Conservation (phyloP, 129 eudicot species). For the Arctium lappa region DNA sequence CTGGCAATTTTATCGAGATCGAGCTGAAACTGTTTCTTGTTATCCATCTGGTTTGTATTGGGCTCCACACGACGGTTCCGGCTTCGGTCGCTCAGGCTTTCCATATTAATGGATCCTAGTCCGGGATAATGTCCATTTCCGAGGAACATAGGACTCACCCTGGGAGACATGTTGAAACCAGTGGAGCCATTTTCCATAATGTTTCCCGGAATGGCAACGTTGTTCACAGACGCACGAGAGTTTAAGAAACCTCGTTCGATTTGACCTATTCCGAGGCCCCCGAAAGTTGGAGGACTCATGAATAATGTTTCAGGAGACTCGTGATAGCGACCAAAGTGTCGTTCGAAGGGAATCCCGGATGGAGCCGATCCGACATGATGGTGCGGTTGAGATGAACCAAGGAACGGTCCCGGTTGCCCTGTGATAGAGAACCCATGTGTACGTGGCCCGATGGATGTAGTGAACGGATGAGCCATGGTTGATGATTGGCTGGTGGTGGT, state of each 20-base stretch:
- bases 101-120: slow-evolving; percentile 23
- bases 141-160: slow-evolving; percentile 43
- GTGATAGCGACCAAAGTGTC: slow-evolving; percentile 42
- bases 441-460: slow-evolving; percentile 27
- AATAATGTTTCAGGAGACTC: slow-evolving; percentile 48
- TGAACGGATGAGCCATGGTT: slow-evolving; percentile 27
- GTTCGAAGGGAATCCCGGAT: slow-evolving; percentile 51
- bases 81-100: slow-evolving; percentile 35
- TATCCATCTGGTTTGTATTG: slow-evolving; percentile 53
- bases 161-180: slow-evolving; percentile 52
- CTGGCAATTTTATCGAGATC: slow-evolving; percentile 65
- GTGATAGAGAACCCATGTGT: slow-evolving; percentile 38
- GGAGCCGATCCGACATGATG: slow-evolving; percentile 82
- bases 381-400: slow-evolving; percentile 45
- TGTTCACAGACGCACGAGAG: slow-evolving; percentile 38
- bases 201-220: slow-evolving; percentile 31
- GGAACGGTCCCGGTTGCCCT: slow-evolving; percentile 33
- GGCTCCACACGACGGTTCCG: slow-evolving; percentile 47
- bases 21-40: slow-evolving; percentile 74
- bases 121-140: slow-evolving; percentile 53
- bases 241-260: slow-evolving; percentile 40
- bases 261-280: slow-evolving; percentile 35
- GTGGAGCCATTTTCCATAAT: slow-evolving; percentile 54
- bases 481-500: slow-evolving; percentile 28
- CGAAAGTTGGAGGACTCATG: slow-evolving; percentile 38